A percentile compares a stretch with the other conserved stretches of the same genome.
Evolutionary conservation across 2,329 filamentous ascomycete species (phyloP).

Genomic region (Sporothrix globosa): DNA sequence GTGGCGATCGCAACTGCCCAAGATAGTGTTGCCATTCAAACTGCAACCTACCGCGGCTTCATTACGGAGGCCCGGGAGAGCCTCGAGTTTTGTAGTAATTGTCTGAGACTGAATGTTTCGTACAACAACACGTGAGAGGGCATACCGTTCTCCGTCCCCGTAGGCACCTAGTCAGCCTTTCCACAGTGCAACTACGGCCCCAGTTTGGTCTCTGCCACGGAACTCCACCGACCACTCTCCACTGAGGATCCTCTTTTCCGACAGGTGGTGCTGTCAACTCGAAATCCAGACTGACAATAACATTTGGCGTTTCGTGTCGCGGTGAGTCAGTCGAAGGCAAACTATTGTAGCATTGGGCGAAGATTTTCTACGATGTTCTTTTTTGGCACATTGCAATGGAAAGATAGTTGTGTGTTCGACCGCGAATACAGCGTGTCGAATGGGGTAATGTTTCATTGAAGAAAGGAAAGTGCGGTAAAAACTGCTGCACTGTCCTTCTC

Average conservation of each 20-base stretch:
- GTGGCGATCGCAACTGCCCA: conserved; percentile 14
- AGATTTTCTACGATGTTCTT: background rate
- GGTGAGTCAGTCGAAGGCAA: background rate
- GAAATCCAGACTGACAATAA: conserved; percentile 2
- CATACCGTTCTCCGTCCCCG: background rate
- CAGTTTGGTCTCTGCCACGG: background rate
- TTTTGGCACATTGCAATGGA: background rate
- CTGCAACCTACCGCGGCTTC: too few relatives aligned
- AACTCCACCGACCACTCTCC: conserved; percentile 10
- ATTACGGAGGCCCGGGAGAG: too few relatives aligned
- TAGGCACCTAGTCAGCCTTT: background rate
- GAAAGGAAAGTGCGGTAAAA: background rate
- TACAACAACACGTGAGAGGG: background rate
- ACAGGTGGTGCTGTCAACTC: background rate
- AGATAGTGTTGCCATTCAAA: too few relatives aligned
- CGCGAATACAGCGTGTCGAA: conserved; percentile 6
- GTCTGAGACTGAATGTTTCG: too few relatives aligned
- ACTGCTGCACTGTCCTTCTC: background rate
- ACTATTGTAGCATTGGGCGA: background rate
- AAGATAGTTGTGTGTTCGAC: conserved; percentile 16
- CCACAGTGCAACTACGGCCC: background rate
- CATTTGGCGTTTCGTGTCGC: background rate
- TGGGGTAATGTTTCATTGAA: conserved; percentile 11
- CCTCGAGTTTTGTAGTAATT: too few relatives aligned
- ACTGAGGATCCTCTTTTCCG: conserved; percentile 10